A percentile compares a stretch with the other conserved stretches of the same genome.
phyloP scores from a whole-genome alignment of 768 basidiomycete genomes.

The Strobilomyces confusus region DNA sequence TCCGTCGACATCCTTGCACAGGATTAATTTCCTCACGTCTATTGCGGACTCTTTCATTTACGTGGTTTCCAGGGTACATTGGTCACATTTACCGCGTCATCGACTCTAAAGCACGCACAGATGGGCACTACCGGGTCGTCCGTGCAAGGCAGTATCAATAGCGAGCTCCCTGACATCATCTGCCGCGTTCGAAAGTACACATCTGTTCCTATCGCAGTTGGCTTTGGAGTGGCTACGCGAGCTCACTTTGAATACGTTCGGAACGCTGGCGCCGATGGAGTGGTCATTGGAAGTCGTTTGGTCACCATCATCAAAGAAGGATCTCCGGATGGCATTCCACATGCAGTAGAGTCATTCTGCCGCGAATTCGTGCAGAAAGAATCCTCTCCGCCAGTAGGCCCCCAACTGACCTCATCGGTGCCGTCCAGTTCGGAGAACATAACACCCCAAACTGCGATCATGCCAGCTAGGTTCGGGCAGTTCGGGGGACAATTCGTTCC shows the following conservation, averaged over 20 bases:
- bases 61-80: slow-evolving; percentile 85
- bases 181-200: slow-evolving; percentile 76
- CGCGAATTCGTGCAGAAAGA: slow-evolving; percentile 54
- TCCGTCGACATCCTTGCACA: slow-evolving; percentile 82
- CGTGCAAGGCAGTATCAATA: slow-evolving; percentile 64
- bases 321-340: slow-evolving; percentile 42
- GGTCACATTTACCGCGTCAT: not conserved
- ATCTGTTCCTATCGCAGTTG: slow-evolving; percentile 85
- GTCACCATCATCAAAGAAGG: slow-evolving; percentile 76
- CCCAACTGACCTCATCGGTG: not conserved
- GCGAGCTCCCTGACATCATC: slow-evolving; percentile 77
- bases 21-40: slow-evolving; percentile 85
- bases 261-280: slow-evolving; percentile 88
- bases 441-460: slow-evolving; percentile 36
- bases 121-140: slow-evolving; percentile 99
- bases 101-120: slow-evolving; percentile 36
- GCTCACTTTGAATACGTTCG: slow-evolving; percentile 85
- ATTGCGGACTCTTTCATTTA: slow-evolving; percentile 99
- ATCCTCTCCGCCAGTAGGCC: slow-evolving; percentile 16
- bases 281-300: slow-evolving; percentile 88
- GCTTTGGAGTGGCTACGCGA: slow-evolving; percentile 92
- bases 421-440: slow-evolving; percentile 7
- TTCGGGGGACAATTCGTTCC: slow-evolving; percentile 99
- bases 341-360: slow-evolving; percentile 70
- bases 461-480: slow-evolving; percentile 87